These are phyloP conservation scores for Phialophora verrucosa DNA, from an alignment of 2,329 filamentous ascomycete species.

Conservation along the genomic window DNA sequence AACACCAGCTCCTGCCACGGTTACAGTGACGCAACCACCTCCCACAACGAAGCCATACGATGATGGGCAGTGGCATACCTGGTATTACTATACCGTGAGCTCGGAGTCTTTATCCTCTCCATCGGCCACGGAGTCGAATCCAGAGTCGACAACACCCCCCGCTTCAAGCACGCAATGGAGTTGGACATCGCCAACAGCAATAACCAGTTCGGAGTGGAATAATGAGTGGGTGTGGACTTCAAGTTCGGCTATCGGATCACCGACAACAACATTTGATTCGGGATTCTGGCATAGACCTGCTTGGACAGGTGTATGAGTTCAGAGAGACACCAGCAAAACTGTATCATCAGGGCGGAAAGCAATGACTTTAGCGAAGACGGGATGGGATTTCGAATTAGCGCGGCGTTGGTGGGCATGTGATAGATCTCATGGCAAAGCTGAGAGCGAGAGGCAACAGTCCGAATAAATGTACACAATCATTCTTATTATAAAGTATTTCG, in stretches of 20 bases:
- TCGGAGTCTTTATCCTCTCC: background rate
- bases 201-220: background rate
- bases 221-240: background rate
- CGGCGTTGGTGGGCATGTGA: slow-evolving; percentile 1
- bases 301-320: background rate
- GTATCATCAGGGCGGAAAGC: background rate
- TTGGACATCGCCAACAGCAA: background rate
- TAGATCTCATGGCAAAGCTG: background rate
- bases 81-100: slow-evolving; percentile 38
- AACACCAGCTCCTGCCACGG: slow-evolving; percentile 21
- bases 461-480: background rate
- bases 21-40: slow-evolving; percentile 36
- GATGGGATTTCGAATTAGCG: background rate
- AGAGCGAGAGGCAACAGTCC: background rate
- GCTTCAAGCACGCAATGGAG: background rate
- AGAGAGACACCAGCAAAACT: background rate
- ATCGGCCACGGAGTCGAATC: background rate
- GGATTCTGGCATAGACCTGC: background rate
- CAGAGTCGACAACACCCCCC: background rate
- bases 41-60: slow-evolving; percentile 40
- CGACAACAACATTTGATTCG: background rate
- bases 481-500: background rate
- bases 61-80: slow-evolving; percentile 44
- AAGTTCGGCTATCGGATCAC: background rate
- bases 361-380: background rate